These are phyloP conservation scores for Kwoniella pini DNA, from an alignment of 768 basidiomycete species.

Conservation along the genomic window DNA sequence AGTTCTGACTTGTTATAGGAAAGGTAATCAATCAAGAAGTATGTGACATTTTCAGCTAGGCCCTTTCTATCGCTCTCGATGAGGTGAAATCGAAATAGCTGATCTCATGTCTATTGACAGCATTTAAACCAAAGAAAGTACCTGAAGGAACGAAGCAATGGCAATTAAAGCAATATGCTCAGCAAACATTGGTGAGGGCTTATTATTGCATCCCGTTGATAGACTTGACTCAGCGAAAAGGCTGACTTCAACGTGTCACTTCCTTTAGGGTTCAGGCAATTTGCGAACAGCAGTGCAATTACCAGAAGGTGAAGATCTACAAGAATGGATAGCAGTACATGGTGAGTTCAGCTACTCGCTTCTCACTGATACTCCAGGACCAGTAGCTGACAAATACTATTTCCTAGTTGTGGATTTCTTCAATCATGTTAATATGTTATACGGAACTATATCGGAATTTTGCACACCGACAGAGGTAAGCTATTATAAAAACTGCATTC, in stretches of 20 bases:
- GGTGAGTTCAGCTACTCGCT: conserved; percentile 62
- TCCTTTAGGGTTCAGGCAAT: conserved; percentile 92
- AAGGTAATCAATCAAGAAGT: conserved; percentile 41
- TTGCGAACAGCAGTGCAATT: conserved; percentile 85
- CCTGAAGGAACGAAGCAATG: conserved; percentile 97
- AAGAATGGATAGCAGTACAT: conserved; percentile 99
- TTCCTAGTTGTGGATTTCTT: conserved; percentile 93
- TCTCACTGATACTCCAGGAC: background rate
- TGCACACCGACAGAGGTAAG: conserved; percentile 88
- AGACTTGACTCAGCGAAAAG: no score
- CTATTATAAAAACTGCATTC: background rate
- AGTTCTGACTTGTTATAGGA: conserved; percentile 15
- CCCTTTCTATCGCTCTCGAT: background rate
- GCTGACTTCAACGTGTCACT: conserved; percentile 53
- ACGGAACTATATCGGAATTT: conserved; percentile 97
- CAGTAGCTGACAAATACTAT: background rate
- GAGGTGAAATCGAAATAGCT: background rate
- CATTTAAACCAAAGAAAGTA: conserved; percentile 94
- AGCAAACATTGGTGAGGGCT: conserved; percentile 52
- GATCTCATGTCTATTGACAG: conserved; percentile 18
- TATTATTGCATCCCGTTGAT: background rate
- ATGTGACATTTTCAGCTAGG: conserved; percentile 7
- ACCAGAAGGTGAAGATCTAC: conserved; percentile 94
- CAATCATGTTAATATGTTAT: conserved; percentile 99
- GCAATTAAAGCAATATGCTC: conserved; percentile 82